Evolutionary conservation across 257 asterid species (phyloP).

Genomic region (Lantana camara): DNA sequence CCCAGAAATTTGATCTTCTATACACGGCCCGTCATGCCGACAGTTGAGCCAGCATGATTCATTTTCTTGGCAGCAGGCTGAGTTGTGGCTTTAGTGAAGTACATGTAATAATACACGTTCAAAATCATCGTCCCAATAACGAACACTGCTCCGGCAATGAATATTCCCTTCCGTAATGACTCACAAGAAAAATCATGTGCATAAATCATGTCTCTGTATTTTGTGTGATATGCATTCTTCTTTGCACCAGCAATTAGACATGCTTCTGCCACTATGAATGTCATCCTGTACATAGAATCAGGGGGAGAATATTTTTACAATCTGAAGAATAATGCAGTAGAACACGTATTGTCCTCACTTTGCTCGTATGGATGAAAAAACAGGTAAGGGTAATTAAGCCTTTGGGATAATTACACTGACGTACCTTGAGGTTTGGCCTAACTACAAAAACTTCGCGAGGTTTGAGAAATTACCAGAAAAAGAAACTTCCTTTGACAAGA

Average conservation of each 20-base stretch:
- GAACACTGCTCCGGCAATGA: constrained; percentile 93
- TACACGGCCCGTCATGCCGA: constrained; percentile 51
- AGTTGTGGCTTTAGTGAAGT: constrained; percentile 66
- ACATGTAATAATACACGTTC: constrained; percentile 61
- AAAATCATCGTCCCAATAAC: constrained; percentile 79
- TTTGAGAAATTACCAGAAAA: no score
- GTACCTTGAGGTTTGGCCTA: constrained; percentile 37
- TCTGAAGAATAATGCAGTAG: no score
- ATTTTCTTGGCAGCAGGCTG: constrained; percentile 61
- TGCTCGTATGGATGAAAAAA: no score
- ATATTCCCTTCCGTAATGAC: constrained; percentile 74
- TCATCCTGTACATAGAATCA: constrained; percentile 71
- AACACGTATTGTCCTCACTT: no score
- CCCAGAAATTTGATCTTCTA: constrained; percentile 25
- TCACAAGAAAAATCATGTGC: constrained; percentile 78
- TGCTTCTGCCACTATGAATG: constrained; percentile 79
- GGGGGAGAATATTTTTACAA: no score
- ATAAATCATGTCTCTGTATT: constrained; percentile 55
- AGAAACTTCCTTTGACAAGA: no score
- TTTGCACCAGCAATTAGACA: constrained; percentile 69
- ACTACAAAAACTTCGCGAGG: no score
- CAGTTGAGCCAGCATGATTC: constrained; percentile 45
- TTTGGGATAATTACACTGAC: constrained; percentile 35
- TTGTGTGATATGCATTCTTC: constrained; percentile 81
- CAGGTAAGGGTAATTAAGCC: no score